Evolutionary conservation across 192 early-diverging fungal species (phyloP).

Genomic region (Podila epigama): DNA sequence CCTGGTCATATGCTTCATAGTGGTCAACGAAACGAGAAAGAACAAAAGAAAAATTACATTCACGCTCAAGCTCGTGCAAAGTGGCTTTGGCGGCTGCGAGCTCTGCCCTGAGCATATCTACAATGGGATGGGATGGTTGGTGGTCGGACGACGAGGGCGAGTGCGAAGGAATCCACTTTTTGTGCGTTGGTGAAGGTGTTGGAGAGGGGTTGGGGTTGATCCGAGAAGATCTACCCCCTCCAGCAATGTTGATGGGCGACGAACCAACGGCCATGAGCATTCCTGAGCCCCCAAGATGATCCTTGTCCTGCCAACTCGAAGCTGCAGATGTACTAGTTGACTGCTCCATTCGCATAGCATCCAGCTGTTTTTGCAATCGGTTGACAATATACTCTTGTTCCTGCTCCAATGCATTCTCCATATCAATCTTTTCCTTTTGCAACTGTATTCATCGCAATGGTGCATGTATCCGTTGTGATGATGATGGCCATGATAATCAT

Average conservation of each 20-base stretch:
- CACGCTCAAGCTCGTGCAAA: slow-evolving; percentile 49
- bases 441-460: slow-evolving; percentile 64
- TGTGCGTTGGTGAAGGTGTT: slow-evolving; percentile 44
- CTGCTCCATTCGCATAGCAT: slow-evolving; percentile 56
- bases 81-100: slow-evolving; percentile 40
- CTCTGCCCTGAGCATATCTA: slow-evolving; percentile 50
- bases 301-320: slow-evolving; percentile 50
- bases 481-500: too few relatives aligned
- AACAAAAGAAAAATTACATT: slow-evolving; percentile 15
- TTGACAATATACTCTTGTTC: slow-evolving; percentile 95
- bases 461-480: too few relatives aligned
- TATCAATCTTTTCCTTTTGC: slow-evolving; percentile 88
- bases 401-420: slow-evolving; percentile 90
- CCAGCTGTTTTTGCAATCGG: slow-evolving; percentile 83
- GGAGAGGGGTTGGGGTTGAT: slow-evolving; percentile 42
- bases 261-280: slow-evolving; percentile 36
- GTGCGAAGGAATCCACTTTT: slow-evolving; percentile 47
- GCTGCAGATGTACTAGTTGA: slow-evolving; percentile 32
- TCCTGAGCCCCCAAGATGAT: slow-evolving; percentile 16
- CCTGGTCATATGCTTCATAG: neutral
- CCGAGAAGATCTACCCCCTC: slow-evolving; percentile 33
- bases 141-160: slow-evolving; percentile 41
- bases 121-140: slow-evolving; percentile 42
- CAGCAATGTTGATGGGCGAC: slow-evolving; percentile 44
- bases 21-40: neutral